These are phyloP conservation scores for Botryobasidium botryosum DNA, from an alignment of 768 basidiomycete genomes.

Conservation along the genomic window DNA sequence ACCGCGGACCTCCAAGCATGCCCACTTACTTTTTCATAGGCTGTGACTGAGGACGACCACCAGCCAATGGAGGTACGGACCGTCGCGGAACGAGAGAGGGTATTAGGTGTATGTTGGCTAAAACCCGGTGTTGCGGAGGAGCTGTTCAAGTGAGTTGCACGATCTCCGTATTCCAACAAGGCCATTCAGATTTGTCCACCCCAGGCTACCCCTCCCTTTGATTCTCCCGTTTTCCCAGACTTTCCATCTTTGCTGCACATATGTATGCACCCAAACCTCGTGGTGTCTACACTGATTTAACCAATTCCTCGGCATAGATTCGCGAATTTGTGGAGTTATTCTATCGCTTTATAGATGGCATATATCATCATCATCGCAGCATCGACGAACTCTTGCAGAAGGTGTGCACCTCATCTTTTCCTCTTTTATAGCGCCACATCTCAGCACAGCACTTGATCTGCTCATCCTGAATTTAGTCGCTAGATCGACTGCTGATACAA, in stretches of 20 bases:
- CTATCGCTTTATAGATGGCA: conserved; percentile 91
- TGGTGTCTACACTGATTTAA: too few species aligned
- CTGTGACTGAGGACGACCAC: conserved; percentile 23
- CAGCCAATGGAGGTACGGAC: conserved; percentile 59
- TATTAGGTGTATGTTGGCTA: conserved; percentile 76
- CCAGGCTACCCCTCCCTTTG: conserved; percentile 46
- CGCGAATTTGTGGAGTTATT: conserved; percentile 85
- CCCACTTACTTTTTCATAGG: too few species aligned
- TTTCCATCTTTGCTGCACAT: conserved; percentile 87
- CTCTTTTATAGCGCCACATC: conserved; percentile 1
- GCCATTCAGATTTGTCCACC: not conserved
- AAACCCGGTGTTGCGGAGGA: conserved; percentile 44
- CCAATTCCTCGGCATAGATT: too few species aligned
- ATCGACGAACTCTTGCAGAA: conserved; percentile 83
- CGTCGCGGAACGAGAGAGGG: conserved; percentile 43
- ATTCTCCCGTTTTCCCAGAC: conserved; percentile 87
- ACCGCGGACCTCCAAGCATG: too few species aligned
- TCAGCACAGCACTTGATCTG: not conserved
- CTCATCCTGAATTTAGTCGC: conserved; percentile 34
- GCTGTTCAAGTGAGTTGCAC: conserved; percentile 31
- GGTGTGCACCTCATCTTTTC: conserved; percentile 26
- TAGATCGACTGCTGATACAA: conserved; percentile 65
- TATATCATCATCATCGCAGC: conserved; percentile 77
- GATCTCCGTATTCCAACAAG: conserved; percentile 6
- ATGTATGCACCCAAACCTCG: conserved; percentile 29